A percentile compares a stretch with the other conserved stretches of the same genome.
Evolutionary conservation across 1,284 basidiomycete species (phyloP).

Genomic region (Boletus smithii): DNA sequence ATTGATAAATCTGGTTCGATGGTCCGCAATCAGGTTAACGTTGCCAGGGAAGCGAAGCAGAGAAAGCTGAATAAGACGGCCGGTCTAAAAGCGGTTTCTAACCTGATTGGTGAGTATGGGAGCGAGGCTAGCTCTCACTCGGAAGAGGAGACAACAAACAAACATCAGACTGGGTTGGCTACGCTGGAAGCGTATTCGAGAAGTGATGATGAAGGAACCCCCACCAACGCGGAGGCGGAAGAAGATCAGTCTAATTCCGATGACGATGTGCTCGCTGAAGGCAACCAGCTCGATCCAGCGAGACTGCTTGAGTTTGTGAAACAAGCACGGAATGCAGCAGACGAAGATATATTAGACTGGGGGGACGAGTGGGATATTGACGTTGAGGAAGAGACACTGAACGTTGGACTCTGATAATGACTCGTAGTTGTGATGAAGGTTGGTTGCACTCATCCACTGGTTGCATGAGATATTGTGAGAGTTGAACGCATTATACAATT

Average conservation of each 20-base stretch:
- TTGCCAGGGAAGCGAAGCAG: slow-evolving; percentile 44
- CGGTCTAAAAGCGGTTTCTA: slow-evolving; percentile 53
- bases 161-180: slow-evolving; percentile 41
- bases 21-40: slow-evolving; percentile 34
- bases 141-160: slow-evolving; percentile 28
- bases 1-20: slow-evolving; percentile 51
- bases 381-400: slow-evolving; percentile 7
- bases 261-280: slow-evolving; percentile 35
- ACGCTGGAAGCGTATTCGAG: slow-evolving; percentile 54
- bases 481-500: slow-evolving; percentile 3
- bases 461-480: neutral
- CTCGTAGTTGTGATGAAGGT: neutral
- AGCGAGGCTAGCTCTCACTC: slow-evolving; percentile 52
- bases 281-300: slow-evolving; percentile 44
- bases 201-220: slow-evolving; percentile 41
- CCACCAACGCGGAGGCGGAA: slow-evolving; percentile 28
- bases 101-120: slow-evolving; percentile 63
- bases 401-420: neutral
- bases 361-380: slow-evolving; percentile 49
- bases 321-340: slow-evolving; percentile 38
- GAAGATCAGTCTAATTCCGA: slow-evolving; percentile 29
- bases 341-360: slow-evolving; percentile 61
- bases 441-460: neutral
- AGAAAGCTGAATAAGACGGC: slow-evolving; percentile 49
- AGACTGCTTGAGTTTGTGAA: slow-evolving; percentile 50